These are phyloP conservation scores for Aspergillus terreus DNA, from an alignment of 2,329 filamentous ascomycete genomes.

Conservation along the genomic window DNA sequence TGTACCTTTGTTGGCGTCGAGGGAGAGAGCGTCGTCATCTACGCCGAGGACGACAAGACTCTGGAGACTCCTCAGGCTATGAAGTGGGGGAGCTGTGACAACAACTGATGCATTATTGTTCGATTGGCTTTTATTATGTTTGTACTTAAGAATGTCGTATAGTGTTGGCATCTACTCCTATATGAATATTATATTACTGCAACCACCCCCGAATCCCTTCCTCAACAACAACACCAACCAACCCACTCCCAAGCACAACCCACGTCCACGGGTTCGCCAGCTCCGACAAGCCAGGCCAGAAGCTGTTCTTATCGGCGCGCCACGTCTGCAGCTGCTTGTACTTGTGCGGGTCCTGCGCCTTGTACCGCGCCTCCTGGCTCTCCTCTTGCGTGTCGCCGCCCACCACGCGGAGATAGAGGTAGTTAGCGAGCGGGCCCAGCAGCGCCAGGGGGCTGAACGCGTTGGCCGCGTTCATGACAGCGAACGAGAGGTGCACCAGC, in stretches of 20 bases:
- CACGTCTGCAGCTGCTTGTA: constrained; percentile 52
- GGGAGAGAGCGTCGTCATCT: constrained; percentile 6
- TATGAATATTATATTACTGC: neutral
- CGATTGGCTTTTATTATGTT: neutral
- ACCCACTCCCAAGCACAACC: constrained; percentile 50
- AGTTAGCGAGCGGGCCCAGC: constrained; percentile 56
- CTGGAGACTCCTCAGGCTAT: constrained; percentile 6
- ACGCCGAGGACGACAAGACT: constrained; percentile 1
- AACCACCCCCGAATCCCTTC: constrained; percentile 18
- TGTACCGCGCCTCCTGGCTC: constrained; percentile 52
- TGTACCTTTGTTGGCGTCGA: constrained; percentile 7
- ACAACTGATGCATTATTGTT: neutral
- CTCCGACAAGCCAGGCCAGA: constrained; percentile 55
- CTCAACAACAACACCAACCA: constrained; percentile 48
- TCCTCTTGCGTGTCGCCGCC: constrained; percentile 55
- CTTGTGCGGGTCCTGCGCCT: constrained; percentile 49
- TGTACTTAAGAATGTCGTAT: neutral
- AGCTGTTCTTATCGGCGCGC: constrained; percentile 54
- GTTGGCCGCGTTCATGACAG: constrained; percentile 53
- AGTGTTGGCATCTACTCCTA: neutral
- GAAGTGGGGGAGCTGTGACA: constrained; percentile 3
- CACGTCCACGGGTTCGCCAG: constrained; percentile 55
- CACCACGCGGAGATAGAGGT: constrained; percentile 55
- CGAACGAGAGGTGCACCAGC: constrained; percentile 58
- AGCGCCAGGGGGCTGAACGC: constrained; percentile 54